Evolutionary conservation across 108 stramenopile genomes (phyloP).

Genomic region (Nitzschia sp.): DNA sequence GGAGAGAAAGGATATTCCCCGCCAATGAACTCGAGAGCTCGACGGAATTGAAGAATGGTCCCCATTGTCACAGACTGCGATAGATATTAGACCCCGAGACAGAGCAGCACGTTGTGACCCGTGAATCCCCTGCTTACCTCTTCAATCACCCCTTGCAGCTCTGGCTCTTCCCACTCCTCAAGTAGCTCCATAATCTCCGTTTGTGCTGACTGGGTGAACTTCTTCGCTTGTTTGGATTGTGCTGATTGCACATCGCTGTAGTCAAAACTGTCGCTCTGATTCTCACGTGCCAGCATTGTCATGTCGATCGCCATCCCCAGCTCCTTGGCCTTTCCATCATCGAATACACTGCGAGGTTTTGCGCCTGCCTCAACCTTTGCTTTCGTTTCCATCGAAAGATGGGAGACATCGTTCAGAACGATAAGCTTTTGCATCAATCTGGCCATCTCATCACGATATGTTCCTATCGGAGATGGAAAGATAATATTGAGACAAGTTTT

Average conservation of each 20-base stretch:
- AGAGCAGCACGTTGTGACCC: not conserved
- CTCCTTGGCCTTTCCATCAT: not conserved
- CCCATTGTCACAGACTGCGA: constrained; percentile 14
- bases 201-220: constrained; percentile 2
- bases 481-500: not conserved
- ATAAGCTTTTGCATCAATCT: constrained; percentile 21
- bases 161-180: constrained; percentile 40
- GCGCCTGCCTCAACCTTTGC: not conserved
- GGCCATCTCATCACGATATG: constrained; percentile 22
- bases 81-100: too few species aligned
- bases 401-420: constrained; percentile 18
- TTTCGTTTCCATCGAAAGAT: not conserved
- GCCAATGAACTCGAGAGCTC: constrained; percentile 47
- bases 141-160: constrained; percentile 12
- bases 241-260: constrained; percentile 1
- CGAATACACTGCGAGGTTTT: not conserved
- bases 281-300: not conserved
- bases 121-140: constrained; percentile 12
- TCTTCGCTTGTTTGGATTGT: not conserved
- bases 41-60: constrained; percentile 51
- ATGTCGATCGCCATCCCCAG: not conserved
- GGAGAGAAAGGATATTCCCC: constrained; percentile 44
- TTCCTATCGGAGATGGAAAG: constrained; percentile 1
- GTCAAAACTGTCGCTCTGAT: not conserved
- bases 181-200: constrained; percentile 18